Evolutionary conservation across 768 basidiomycete species (phyloP), one percentile per base, ranked within the genome.

Genomic region (Boletus sp.): DNA sequence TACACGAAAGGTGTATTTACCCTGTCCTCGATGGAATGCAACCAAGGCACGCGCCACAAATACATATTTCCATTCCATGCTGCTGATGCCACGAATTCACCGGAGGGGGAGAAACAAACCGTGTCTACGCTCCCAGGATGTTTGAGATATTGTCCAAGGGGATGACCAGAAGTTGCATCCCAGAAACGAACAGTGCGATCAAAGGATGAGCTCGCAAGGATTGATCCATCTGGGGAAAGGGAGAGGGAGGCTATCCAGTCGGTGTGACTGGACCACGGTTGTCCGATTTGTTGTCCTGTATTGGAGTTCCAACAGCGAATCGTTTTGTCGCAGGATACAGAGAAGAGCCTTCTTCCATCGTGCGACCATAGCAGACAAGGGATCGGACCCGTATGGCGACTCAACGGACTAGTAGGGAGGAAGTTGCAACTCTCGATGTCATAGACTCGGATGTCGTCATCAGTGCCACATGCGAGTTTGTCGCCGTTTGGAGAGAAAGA

Each of bases 91-190:
- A 41, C 18, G 40, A 41, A 18, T 18, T 11, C n/a, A 18, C 18
- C 4, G 6, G 40, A 41, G 9, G 40, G 4, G 18, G 40, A 5
- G 8, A 41, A 41, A 20, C 1, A 3, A 20, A 20, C 40, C 3
- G 1, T 11, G 6, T 0, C 2, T 0, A 20, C 5, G 40, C 1
- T 3, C 10, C 12, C 24, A 28, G 3, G 3, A 44, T 44, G 24
- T 7, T 24, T 0, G 7, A 44, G 24, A 44, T 5, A 3, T 28
- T 28, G 14, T 14, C 42, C 24, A 11, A 44, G 0, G 2, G 42
- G 14, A 28, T 1, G 0, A 28, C 24, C 42, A 44, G 42, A 44
- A 8, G 7, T 8, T 15, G 24, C 14, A 9, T 44, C 24, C 42
- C 42, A 44, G 14, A 44, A 28, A 2, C 3, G 24, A 24, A 44